A percentile compares a stretch with the other conserved stretches of the same genome.
Conservation (phyloP, 2,329 filamentous ascomycete species). For the Colletotrichum abscissum region DNA sequence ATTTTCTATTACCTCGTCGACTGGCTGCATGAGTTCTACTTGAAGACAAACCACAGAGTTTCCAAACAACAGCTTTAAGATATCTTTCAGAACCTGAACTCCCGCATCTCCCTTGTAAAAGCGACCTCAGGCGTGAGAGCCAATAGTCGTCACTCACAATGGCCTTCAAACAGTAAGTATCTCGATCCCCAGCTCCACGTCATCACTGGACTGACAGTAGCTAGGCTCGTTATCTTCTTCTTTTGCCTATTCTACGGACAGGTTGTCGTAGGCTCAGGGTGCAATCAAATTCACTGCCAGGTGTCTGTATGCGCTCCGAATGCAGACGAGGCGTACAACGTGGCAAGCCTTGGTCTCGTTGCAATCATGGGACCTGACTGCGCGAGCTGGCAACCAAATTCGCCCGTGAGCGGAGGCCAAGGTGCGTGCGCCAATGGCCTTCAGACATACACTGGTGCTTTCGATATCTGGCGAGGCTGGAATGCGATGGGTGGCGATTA, state of each 20-base stretch:
- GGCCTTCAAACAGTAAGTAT: not conserved
- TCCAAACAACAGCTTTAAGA: not conserved
- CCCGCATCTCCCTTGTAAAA: not conserved
- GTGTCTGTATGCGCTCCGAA: conserved; percentile 17
- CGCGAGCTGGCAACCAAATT: conserved; percentile 3
- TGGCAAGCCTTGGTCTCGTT: conserved; percentile 17
- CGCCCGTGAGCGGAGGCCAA: not conserved
- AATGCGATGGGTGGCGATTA: conserved; percentile 1
- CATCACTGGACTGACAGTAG: not conserved
- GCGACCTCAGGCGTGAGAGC: not conserved
- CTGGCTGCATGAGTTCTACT: not conserved
- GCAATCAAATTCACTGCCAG: conserved; percentile 11
- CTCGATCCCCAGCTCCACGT: not conserved
- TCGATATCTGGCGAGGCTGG: conserved; percentile 18
- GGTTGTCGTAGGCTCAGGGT: not conserved
- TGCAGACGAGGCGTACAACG: conserved; percentile 13
- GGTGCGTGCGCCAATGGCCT: not conserved
- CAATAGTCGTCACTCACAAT: not conserved
- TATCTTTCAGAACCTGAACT: not conserved
- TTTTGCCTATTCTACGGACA: not conserved
- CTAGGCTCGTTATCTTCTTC: not conserved
- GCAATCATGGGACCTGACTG: conserved; percentile 27
- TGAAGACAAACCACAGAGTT: not conserved
- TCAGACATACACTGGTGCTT: not conserved
- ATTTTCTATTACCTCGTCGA: not conserved